Evolutionary conservation across 805 yeast genomes (phyloP), one percentile per base, ranked within the genome.

Genomic region (Pichia ethanolica): DNA sequence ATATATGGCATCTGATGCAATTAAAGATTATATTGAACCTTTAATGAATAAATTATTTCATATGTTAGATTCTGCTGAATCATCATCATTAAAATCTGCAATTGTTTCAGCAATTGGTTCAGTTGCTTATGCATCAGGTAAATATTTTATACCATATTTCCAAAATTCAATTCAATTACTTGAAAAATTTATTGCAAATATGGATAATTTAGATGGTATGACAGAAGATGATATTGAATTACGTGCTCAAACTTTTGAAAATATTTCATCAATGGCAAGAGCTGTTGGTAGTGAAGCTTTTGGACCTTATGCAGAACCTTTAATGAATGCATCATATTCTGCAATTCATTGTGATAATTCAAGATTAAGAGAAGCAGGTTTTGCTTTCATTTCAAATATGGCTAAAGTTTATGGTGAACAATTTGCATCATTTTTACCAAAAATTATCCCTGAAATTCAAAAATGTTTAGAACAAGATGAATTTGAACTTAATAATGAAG

Each of bases 101-200:
- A 83, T 86, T 62, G 97, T 93, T 52, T 86, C 96, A 47, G 97
- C 97, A 38, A 87, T 93, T 65, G 98, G 98, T 49, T 90, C 98
- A 38, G 88, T 96, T 52, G 98, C 99, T 32, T 89, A 84, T 64
- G 96, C 98, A 50, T 81, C 96, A 41, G 97, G 97, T 69, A 82
- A 83, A 59, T 77, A 86, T 38, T 93, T 87, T 70, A 72, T 77
- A 52, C 97, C 98, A 52, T 93, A 78, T 73, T 91, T 91, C 68
- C 79, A 81, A 62, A 78, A 81, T 55, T 86, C 97, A 46, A 81
- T 91, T 58, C 82, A 83, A 65, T 79, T 77, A 55, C 76, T 93
- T 59, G 93, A 88, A 68, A 89, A 89, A 53, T 91, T 82, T 65
- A 81, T 90, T 59, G 77, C 82, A 55, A 78, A 82, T 61, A 66